Base-by-base conservation (phyloP, 2,329 filamentous ascomycete species). In the Herpomyces periplanetae region DNA sequence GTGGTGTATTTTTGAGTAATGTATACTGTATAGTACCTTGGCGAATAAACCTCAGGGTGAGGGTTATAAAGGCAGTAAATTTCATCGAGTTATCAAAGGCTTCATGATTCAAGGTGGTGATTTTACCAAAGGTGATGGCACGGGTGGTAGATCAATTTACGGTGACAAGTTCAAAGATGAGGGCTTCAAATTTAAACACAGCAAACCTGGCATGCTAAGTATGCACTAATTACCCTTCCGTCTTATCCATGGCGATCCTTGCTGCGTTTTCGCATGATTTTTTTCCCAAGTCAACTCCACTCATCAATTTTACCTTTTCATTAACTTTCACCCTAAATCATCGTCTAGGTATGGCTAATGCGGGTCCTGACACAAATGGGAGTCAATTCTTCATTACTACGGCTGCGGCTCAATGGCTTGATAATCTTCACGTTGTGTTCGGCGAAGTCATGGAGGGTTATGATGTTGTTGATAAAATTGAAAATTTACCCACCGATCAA, bases 161-260 rank as follows among this genome's bases (percentile, higher is more conserved):
- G 66, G 66, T 32, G 48, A 53, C 31, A 66, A 65, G 44, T 80
- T 80, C 45, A 42, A 54, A 27, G 66, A 84, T 33, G 66, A 84
- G 58, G 80, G 75, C 61, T 80, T 84, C 53, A 75, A 80, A 59
- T 51, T 75, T 36, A 73, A 71, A 40, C 68, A 84, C 57, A 54
- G 50, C 47, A 71, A 69, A 53, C 61, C 58, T 41, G 66, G 66
- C 33, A 45, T 68, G 19, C 46, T 80, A 28, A 69, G 47, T 49
- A 47, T n/a, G n/a, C n/a, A n/a, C n/a, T n/a, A n/a, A n/a, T n/a
- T n/a, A n/a, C n/a, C n/a, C n/a, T n/a, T n/a, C n/a, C n/a, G n/a
- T n/a, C n/a, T n/a, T n/a, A n/a, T n/a, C n/a, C n/a, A n/a, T n/a
- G n/a, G n/a, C n/a, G n/a, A n/a, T n/a, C n/a, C n/a, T n/a, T n/a